Base-by-base conservation (phyloP, 768 basidiomycete genomes). In the Macrolepiota albuminosa region DNA sequence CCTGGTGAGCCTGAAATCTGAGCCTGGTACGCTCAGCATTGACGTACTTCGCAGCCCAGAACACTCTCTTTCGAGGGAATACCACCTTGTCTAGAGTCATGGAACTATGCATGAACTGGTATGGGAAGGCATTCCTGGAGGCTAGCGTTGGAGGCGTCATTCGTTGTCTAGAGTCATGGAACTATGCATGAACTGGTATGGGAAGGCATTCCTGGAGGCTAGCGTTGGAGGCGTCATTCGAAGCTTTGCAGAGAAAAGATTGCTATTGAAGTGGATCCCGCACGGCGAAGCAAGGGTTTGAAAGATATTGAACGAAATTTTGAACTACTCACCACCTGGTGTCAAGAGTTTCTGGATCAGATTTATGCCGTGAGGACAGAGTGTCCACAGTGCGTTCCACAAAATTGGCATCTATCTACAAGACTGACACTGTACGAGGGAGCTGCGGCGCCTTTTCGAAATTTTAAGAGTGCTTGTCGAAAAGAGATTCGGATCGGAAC, bases 221-320 rank as follows among this genome's bases (percentile, higher is more conserved):
- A 91, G 89, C 66, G 81, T 96, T 45, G 93, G 92, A 6, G 70
- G 72, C 31, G 78, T 84, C 46, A 79, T 96, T 48, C 85, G 53
- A 79, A 81, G 43, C 75, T 95, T 53, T 89, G 84, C 69, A 71
- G 78, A 16, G 91, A 93, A 63, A 86, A 86, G 68, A 77, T 93
- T 61, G 78, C 84, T 24, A 88, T 95, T 56, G 94, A 95, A 71
- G 87, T 93, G 26, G 91, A 94, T 70, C 89, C 91, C 14, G 75
- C 82, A 63, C 84, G 87, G 58, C 84, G 82, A 49, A 78, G 82
- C 14, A 89, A 86, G 68, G 70, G 79, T 48, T 66, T 75, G 10
- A 88, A 84, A 68, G 86, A 88, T 48, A 73, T 84, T 29, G 87
- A 88, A 60, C 81, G 81, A 36, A 88, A 85, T 61, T 81, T 87